These are phyloP conservation scores for Colletotrichum kahawae DNA, from an alignment of 2,329 filamentous ascomycete genomes.

Conservation along the genomic window DNA sequence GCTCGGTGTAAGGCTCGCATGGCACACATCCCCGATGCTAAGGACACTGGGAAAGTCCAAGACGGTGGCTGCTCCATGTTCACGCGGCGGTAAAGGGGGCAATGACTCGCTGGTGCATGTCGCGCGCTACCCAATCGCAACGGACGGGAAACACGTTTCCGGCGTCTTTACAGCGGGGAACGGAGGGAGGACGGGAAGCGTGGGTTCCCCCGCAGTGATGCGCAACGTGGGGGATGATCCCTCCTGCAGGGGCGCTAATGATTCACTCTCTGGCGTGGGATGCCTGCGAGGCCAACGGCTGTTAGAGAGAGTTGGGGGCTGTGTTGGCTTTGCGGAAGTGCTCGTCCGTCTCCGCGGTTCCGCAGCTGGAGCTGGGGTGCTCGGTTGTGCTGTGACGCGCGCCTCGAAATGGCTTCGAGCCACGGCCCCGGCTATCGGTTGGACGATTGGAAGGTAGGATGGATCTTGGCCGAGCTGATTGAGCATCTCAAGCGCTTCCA, in stretches of 20 bases:
- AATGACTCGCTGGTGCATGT: not conserved
- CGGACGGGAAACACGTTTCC: not conserved
- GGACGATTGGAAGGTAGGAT: not conserved
- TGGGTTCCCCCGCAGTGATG: not conserved
- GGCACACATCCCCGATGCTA: not conserved
- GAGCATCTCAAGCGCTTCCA: not conserved
- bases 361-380: not conserved
- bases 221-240: not conserved
- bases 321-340: not conserved
- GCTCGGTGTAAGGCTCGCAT: not conserved
- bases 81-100: not conserved
- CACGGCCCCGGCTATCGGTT: not conserved
- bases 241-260: not conserved
- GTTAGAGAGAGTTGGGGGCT: not conserved
- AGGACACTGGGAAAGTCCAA: not conserved
- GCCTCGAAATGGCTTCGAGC: not conserved
- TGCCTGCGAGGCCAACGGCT: not conserved
- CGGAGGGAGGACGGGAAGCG: not conserved
- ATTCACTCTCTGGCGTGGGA: not conserved
- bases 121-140: not conserved
- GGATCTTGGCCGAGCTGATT: not conserved
- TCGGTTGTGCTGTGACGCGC: not conserved
- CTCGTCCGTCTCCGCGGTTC: not conserved
- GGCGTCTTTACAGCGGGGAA: not conserved
- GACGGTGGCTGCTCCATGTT: not conserved